phyloP scores from a whole-genome alignment of 2,329 filamentous ascomycete genomes.

The Talaromyces sp. region DNA sequence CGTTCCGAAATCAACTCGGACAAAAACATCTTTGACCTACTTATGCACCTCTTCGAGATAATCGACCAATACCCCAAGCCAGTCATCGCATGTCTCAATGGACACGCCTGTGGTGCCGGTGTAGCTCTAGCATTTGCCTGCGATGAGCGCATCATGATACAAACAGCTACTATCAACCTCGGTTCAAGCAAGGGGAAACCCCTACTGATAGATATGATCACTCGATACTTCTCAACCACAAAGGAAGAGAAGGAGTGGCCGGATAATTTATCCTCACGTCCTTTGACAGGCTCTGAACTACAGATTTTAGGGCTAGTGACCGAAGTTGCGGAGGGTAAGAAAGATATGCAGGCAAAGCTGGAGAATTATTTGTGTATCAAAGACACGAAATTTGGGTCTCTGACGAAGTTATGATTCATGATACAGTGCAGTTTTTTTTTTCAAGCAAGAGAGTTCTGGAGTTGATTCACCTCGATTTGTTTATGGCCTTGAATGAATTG shows the following conservation, averaged over 20 bases:
- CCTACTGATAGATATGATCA: constrained; percentile 39
- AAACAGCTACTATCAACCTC: constrained; percentile 28
- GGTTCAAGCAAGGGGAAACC: constrained; percentile 41
- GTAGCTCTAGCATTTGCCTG: constrained; percentile 45
- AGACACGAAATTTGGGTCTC: neutral
- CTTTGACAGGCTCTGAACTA: constrained; percentile 29
- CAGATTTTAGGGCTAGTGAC: constrained; percentile 24
- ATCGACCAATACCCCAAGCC: constrained; percentile 42
- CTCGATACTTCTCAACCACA: constrained; percentile 32
- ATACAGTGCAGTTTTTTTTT: neutral
- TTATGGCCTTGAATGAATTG: neutral
- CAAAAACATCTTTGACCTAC: constrained; percentile 19
- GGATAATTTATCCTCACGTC: constrained; percentile 37
- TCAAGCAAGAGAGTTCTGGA: neutral
- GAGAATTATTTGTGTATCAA: constrained; percentile 6
- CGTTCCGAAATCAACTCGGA: constrained; percentile 8
- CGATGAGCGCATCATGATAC: constrained; percentile 33
- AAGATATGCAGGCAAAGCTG: constrained; percentile 11
- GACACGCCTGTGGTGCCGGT: constrained; percentile 44
- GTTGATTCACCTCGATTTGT: neutral
- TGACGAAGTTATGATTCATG: constrained; percentile 3
- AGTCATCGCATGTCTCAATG: constrained; percentile 43
- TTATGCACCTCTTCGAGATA: constrained; percentile 33
- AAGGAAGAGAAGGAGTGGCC: constrained; percentile 31
- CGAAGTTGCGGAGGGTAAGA: constrained; percentile 22